Percentiles rank a stretch among this genome's conserved stretches.
These are phyloP conservation scores for Millerozyma acaciae DNA, from an alignment of 805 yeast genomes.

Conservation along the genomic window DNA sequence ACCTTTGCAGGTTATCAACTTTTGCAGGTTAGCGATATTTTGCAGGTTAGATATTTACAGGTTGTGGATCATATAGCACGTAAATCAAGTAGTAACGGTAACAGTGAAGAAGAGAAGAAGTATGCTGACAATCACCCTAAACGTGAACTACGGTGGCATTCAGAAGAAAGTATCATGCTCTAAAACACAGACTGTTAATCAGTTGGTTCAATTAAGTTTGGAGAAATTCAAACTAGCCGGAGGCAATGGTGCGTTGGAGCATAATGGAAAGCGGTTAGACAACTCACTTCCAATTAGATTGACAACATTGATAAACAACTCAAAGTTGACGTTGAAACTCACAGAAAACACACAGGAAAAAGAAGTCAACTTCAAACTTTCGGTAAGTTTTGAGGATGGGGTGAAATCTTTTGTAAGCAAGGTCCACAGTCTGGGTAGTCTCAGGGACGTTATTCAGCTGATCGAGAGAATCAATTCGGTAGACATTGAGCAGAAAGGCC, in stretches of 20 bases:
- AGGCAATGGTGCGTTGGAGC: conserved; percentile 20
- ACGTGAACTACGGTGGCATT: conserved; percentile 19
- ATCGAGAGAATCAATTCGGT: conserved; percentile 3
- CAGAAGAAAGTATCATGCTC: conserved; percentile 27
- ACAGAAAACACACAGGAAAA: conserved; percentile 2
- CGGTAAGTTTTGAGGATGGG: conserved; percentile 6
- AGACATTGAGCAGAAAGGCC: conserved; percentile 1
- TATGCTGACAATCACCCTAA: conserved; percentile 24
- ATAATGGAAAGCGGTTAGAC: conserved; percentile 30
- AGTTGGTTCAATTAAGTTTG: conserved; percentile 18
- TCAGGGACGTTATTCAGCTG: conserved; percentile 3
- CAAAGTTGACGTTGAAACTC: conserved; percentile 24
- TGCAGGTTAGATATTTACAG: no score
- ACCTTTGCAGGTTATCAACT: no score
- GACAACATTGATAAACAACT: conserved; percentile 29
- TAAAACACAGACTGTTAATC: conserved; percentile 24
- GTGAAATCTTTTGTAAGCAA: conserved; percentile 4
- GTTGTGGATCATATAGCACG: no score
- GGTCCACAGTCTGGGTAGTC: background rate
- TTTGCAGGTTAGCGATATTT: no score
- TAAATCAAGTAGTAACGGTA: no score
- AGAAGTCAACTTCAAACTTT: conserved; percentile 17
- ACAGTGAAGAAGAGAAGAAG: no score
- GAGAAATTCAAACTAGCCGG: conserved; percentile 23
- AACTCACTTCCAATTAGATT: conserved; percentile 28